Evolutionary conservation across 129 eudicot species (phyloP).

Genomic region (Chrysanthemum makinoi): DNA sequence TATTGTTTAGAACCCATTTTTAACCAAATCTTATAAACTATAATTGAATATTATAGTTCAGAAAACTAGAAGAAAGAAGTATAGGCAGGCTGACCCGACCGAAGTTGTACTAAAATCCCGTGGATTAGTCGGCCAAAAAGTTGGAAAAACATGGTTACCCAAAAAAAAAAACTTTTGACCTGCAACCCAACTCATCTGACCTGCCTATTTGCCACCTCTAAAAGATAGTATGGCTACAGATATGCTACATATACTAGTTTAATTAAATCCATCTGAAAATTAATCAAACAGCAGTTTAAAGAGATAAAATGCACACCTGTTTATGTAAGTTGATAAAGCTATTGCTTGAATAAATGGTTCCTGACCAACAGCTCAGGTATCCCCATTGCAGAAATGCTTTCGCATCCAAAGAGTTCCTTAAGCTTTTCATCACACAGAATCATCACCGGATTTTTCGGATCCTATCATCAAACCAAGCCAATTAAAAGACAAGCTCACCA

Average conservation of each 20-base stretch:
- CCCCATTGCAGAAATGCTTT: conserved; percentile 68
- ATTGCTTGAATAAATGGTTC: conserved; percentile 57
- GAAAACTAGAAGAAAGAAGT: no score
- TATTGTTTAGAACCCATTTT: no score
- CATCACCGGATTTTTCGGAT: conserved; percentile 61
- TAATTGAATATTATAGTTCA: no score
- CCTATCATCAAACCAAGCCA: conserved; percentile 39
- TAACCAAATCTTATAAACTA: no score
- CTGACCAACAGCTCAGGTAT: conserved; percentile 67
- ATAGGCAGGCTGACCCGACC: no score
- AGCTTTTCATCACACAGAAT: conserved; percentile 78
- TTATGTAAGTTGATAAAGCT: conserved; percentile 35
- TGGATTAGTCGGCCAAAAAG: no score
- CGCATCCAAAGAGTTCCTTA: conserved; percentile 76
- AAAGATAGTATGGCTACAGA: neutral
- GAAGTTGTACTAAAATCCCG: no score
- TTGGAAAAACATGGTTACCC: no score
- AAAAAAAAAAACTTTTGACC: no score
- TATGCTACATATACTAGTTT: neutral
- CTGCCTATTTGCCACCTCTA: neutral
- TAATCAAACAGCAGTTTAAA: neutral
- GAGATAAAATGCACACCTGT: conserved; percentile 42
- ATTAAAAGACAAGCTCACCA: conserved; percentile 15
- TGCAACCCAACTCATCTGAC: no score
- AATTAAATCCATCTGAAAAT: neutral